These are phyloP conservation scores for Vanderwaltozyma polyspora DNA, from an alignment of 805 yeast species.

Conservation along the genomic window DNA sequence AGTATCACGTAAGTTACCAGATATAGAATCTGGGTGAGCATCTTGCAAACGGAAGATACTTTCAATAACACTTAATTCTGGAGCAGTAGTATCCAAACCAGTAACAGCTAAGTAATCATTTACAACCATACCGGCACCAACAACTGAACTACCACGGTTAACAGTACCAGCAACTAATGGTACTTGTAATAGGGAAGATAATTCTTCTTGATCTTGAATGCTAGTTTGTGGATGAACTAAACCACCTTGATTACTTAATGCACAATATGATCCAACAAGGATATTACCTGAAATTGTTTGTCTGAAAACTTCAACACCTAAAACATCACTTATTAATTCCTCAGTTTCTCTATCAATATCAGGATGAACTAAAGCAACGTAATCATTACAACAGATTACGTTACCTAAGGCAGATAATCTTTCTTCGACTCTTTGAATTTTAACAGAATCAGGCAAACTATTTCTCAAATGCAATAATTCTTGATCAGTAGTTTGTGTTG, in stretches of 20 bases:
- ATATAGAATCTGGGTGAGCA: conserved; percentile 77
- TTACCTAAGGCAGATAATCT: conserved; percentile 94
- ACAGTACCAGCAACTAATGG: conserved; percentile 98
- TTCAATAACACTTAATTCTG: conserved; percentile 93
- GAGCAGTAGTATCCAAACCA: conserved; percentile 97
- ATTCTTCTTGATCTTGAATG: conserved; percentile 95
- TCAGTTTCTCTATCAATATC: conserved; percentile 99
- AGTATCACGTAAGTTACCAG: conserved; percentile 81
- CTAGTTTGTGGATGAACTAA: conserved; percentile 96
- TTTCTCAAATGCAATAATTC: conserved; percentile 96
- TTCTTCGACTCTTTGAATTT: conserved; percentile 96
- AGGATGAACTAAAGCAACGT: conserved; percentile 97
- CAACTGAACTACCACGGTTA: conserved; percentile 93
- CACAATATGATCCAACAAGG: conserved; percentile 91
- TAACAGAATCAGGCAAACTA: conserved; percentile 88
- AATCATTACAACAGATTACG: conserved; percentile 96
- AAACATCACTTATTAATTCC: conserved; percentile 92
- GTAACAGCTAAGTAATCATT: conserved; percentile 97
- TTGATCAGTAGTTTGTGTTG: conserved; percentile 96
- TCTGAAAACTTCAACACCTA: conserved; percentile 98
- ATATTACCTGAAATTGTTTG: conserved; percentile 98
- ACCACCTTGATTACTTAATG: conserved; percentile 95
- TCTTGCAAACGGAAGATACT: conserved; percentile 90
- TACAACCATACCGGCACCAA: conserved; percentile 98
- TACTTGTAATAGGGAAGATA: conserved; percentile 87